phyloP scores from a whole-genome alignment of 148 eudicot genomes.

The Pouteria glomerata region DNA sequence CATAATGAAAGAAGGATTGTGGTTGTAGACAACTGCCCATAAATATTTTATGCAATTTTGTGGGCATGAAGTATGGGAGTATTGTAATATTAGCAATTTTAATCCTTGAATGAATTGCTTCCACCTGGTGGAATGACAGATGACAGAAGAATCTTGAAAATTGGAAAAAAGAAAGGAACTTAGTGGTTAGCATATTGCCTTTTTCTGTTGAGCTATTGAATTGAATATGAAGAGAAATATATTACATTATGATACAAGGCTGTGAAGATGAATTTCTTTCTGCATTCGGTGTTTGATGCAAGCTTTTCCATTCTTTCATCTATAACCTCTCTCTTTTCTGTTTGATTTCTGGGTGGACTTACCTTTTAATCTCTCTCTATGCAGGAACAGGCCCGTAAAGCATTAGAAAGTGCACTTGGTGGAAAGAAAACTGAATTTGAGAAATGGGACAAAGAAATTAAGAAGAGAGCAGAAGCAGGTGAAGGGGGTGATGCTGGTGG shows the following conservation, averaged over 20 bases:
- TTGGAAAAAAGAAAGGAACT: not conserved
- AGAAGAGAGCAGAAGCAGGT: conserved; percentile 57
- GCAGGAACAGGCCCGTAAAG: conserved; percentile 87
- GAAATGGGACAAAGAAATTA: conserved; percentile 81
- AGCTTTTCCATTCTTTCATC: not conserved
- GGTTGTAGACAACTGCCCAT: not conserved
- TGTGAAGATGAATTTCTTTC: not conserved
- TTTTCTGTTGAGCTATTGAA: not conserved
- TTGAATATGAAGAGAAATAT: not conserved
- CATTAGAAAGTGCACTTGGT: conserved; percentile 85
- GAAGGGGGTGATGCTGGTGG: conserved; percentile 75
- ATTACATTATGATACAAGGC: too few species aligned
- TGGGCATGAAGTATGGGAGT: not conserved
- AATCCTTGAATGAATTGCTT: not conserved
- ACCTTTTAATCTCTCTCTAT: not conserved
- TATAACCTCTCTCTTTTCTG: not conserved
- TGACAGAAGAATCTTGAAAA: not conserved
- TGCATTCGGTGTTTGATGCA: too few species aligned
- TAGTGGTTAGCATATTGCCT: not conserved
- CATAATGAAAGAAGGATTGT: too few species aligned
- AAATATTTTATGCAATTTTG: not conserved
- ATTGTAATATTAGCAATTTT: not conserved
- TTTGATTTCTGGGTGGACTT: not conserved
- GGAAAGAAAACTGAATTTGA: conserved; percentile 72
- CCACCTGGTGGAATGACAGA: not conserved